Base-by-base conservation (phyloP, 2,329 filamentous ascomycete species). In the Sporothrix schenckii region DNA sequence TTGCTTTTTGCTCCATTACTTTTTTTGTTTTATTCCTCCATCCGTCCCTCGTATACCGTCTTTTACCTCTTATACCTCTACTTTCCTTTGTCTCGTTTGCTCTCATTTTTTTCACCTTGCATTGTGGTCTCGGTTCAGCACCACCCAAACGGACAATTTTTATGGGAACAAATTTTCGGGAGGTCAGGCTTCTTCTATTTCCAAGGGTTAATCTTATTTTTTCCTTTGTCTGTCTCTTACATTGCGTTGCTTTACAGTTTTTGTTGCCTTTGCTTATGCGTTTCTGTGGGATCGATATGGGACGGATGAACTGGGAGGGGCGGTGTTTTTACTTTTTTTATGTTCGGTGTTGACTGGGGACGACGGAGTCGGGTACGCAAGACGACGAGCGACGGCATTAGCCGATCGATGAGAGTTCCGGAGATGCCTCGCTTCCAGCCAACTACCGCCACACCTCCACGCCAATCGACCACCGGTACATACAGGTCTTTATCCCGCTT, bases 141-240 rank as follows among this genome's bases (percentile, higher is more conserved):
- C 66, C 66, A 68, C 66, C 41, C 66, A 68, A 68, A 68, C 53
- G 66, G 66, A 60, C 66, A 68, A 68, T 68, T 47, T 56, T 60
- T 60, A 60, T 13, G 41, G 66, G 66, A 68, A 52, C 54, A 68
- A 68, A 34, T 58, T 68, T 54, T 60, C 60, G 66, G 66, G 53
- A 68, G 66, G 66, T n/a, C 14, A 50, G 66, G 66, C 41, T 68
- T 68, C 58, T n/a, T 58, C 27, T 60, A 50, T 41, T 68, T 58
- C 65, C 52, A 56, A 52, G 66, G 52, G 39, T 68, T 58, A 67
- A 68, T 49, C 13, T 67, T 44, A 24, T 49, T 34, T 21, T 27
- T 16, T 54, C 16, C 5, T 52, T 69, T 47, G 19, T 65, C 44
- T 69, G 3, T 69, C 34, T 41, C 30, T 54, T 56, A 58, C 16